Evolutionary conservation across 495 filamentous ascomycete species (phyloP).

Genomic region (Sordaria brevicollis): DNA sequence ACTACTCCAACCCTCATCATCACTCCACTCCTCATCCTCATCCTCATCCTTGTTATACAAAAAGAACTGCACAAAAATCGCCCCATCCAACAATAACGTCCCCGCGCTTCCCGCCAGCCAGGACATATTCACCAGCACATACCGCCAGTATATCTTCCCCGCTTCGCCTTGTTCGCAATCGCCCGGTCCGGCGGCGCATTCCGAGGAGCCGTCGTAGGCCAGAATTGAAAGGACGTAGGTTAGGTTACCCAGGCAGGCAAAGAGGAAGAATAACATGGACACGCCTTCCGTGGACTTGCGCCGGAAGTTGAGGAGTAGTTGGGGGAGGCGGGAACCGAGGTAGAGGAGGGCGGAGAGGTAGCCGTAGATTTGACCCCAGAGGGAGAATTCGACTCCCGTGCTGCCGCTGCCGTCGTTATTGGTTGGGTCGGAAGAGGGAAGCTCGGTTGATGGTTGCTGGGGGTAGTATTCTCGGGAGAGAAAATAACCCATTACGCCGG

Average conservation of each 20-base stretch:
- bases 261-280: constrained; percentile 88
- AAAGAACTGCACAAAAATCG: constrained; percentile 89
- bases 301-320: constrained; percentile 80
- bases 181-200: constrained; percentile 30
- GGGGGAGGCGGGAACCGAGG: constrained; percentile 77
- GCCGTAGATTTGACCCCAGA: constrained; percentile 75
- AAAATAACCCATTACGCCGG: constrained; percentile 81
- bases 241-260: constrained; percentile 87
- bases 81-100: constrained; percentile 70
- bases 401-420: constrained; percentile 1
- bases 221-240: constrained; percentile 91
- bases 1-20: constrained; percentile 3
- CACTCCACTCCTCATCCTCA: constrained; percentile 13
- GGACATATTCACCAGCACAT: constrained; percentile 76
- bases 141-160: constrained; percentile 52
- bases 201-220: constrained; percentile 56
- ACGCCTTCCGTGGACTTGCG: constrained; percentile 88
- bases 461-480: constrained; percentile 39
- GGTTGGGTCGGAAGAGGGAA: constrained; percentile 5
- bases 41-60: constrained; percentile 46
- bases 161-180: constrained; percentile 48
- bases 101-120: constrained; percentile 89
- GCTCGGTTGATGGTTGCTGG: background rate
- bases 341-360: constrained; percentile 82
- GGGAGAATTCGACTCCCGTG: constrained; percentile 19